A percentile compares a stretch with the other conserved stretches of the same genome.
phyloP scores from a whole-genome alignment of 2,329 filamentous ascomycete genomes.

The Penicillium sp. region DNA sequence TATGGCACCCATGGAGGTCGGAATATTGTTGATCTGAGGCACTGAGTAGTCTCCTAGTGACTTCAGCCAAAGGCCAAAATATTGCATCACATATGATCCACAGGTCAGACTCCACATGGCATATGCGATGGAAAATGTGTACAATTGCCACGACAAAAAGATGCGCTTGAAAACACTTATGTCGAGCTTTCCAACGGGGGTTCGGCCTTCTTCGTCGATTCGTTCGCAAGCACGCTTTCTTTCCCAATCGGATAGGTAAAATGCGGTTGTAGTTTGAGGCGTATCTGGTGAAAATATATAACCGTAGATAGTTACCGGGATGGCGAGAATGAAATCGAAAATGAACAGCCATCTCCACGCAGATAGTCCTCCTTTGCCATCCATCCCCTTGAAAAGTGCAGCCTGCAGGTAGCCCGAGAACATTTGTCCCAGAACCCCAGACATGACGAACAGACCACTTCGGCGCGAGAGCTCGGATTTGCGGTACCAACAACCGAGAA shows the following conservation, averaged over 20 bases:
- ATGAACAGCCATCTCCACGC: conserved; percentile 60
- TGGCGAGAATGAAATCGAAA: conserved; percentile 55
- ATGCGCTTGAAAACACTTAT: neutral
- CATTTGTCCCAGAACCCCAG: conserved; percentile 12
- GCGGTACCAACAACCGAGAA: conserved; percentile 23
- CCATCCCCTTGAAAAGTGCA: conserved; percentile 52
- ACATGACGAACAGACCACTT: conserved; percentile 17
- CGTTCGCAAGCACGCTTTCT: neutral
- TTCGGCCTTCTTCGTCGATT: conserved; percentile 4
- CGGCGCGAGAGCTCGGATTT: conserved; percentile 14
- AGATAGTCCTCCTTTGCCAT: conserved; percentile 48
- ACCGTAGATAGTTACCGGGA: conserved; percentile 43
- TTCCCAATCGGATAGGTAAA: conserved; percentile 25
- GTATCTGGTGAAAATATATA: conserved; percentile 47
- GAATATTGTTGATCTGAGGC: conserved; percentile 3
- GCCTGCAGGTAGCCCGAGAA: conserved; percentile 39
- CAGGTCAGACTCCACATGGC: conserved; percentile 1
- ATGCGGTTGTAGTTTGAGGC: conserved; percentile 46
- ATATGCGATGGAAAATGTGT: conserved; percentile 6
- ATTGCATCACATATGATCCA: conserved; percentile 8
- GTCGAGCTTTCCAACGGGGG: neutral
- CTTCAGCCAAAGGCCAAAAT: conserved; percentile 6
- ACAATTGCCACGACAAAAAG: conserved; percentile 5
- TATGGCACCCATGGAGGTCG: conserved; percentile 1
- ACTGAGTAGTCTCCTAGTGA: conserved; percentile 1